Base-by-base conservation (phyloP, 768 basidiomycete species). In the Xerocomellus intermedius region DNA sequence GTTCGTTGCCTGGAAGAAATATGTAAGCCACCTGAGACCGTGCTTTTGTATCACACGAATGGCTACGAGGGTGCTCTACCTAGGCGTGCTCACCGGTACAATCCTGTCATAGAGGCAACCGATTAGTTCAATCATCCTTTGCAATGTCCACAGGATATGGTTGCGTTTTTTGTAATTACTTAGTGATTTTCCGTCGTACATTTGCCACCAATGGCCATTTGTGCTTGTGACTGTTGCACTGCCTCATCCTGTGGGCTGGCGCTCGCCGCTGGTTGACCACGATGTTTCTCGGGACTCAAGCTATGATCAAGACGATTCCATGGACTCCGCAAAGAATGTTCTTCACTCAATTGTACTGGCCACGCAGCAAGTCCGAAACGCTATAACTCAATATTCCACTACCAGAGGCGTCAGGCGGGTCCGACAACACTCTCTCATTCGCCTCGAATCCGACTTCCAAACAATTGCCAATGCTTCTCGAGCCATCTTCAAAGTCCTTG, bases 1-100 rank as follows among this genome's bases (percentile, higher is more conserved):
- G 49, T 52, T 14, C 56, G 56, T 22, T 58, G 56, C 17, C 21
- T 58, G 28, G 57, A 47, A 26, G 49, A 42, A 28, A 42, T 58
- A 42, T 26, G n/a, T 22, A 16, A 42, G 45, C 10, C 19, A 5
- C 41, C 44, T 1, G 49, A 58, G 48, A 52, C n/a, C 8, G 56
- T 59, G 22, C 44, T 47, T 24, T 38, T 58, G 36, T 52, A 42
- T 26, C 50, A 58, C 37, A 32, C 45, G 35, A 56, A 32, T 26
- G 32, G 44, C n/a, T n/a, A n/a, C 9, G 55, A 47, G 54, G 48
- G 32, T 13, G 8, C 4, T 17, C 21, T 43, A 21, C 33, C 26
- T 30, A 48, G 55, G 50, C 42, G 24, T 14, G 48, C 37, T 16
- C 43, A 50, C 14, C 46, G 39, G 19, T 55, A 55, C 52, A 55